Percentiles rank a stretch among this genome's conserved stretches.
phyloP scores from a whole-genome alignment of 768 basidiomycete species.

The Plicaturopsis crispa region DNA sequence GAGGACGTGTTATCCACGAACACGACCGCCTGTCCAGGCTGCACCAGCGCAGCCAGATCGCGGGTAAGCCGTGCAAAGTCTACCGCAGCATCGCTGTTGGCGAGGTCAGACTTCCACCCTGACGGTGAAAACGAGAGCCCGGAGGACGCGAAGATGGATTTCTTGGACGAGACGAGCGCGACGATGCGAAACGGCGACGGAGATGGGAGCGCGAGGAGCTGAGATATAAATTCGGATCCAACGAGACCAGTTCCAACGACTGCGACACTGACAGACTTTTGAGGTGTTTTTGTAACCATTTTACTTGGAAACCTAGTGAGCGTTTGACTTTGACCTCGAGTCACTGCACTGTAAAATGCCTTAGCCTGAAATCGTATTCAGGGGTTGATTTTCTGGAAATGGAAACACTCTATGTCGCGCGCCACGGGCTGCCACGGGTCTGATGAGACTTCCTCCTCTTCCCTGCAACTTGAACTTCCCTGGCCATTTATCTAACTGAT shows the following conservation, averaged over 20 bases:
- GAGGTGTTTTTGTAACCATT: too few species aligned
- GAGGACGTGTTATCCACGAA: conserved; percentile 91
- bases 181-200: conserved; percentile 55
- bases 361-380: too few species aligned
- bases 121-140: conserved; percentile 35
- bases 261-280: conserved; percentile 47
- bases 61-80: conserved; percentile 32
- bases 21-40: conserved; percentile 47
- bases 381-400: too few species aligned
- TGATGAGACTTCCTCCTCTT: too few species aligned
- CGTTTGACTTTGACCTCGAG: too few species aligned
- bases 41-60: conserved; percentile 37
- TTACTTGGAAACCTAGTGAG: too few species aligned
- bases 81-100: conserved; percentile 34
- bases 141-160: conserved; percentile 45
- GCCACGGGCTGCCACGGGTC: too few species aligned
- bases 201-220: conserved; percentile 63
- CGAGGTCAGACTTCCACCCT: conserved; percentile 40
- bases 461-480: too few species aligned
- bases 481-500: too few species aligned
- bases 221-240: conserved; percentile 78
- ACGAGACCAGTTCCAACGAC: conserved; percentile 92
- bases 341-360: too few species aligned
- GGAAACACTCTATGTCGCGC: too few species aligned
- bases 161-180: conserved; percentile 61